Percentiles rank a stretch among this genome's conserved stretches.
These are phyloP conservation scores for Scutellaria minor DNA, from an alignment of 257 asterid genomes.

Conservation along the genomic window DNA sequence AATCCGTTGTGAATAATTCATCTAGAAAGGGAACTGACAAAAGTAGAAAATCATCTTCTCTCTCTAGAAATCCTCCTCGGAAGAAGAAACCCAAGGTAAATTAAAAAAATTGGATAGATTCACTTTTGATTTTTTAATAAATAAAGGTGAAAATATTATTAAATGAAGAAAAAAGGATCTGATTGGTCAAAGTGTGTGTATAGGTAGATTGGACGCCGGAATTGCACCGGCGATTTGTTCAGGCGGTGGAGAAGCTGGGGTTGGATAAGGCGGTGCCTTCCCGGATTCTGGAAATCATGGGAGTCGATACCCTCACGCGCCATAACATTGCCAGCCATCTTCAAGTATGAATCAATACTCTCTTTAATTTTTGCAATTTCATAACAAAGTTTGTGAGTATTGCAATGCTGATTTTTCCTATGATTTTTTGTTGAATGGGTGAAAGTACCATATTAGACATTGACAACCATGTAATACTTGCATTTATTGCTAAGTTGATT, in stretches of 20 bases:
- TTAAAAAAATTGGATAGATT: too few species aligned
- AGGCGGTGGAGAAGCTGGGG: constrained; percentile 92
- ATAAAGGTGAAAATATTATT: background rate
- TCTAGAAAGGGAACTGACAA: background rate
- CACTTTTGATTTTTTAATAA: background rate
- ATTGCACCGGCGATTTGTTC: constrained; percentile 80
- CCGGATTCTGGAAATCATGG: constrained; percentile 81
- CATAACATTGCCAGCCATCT: constrained; percentile 96
- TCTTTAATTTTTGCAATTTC: background rate
- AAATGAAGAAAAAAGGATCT: background rate
- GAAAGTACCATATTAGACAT: too few species aligned
- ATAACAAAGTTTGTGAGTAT: too few species aligned
- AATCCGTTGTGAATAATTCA: background rate
- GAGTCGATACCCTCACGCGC: constrained; percentile 84
- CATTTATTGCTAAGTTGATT: too few species aligned
- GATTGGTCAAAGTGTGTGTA: background rate
- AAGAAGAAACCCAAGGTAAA: constrained; percentile 34
- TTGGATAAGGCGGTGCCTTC: constrained; percentile 96
- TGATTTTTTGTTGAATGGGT: too few species aligned
- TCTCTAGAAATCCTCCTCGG: constrained; percentile 12
- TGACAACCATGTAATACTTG: too few species aligned
- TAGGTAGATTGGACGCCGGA: constrained; percentile 99
- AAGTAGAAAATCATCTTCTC: constrained; percentile 7
- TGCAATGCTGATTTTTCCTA: too few species aligned
- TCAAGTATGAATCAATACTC: constrained; percentile 51